Evolutionary conservation across 176 grass and related monocot genomes (phyloP).

Genomic region (Aegilops tauschii): DNA sequence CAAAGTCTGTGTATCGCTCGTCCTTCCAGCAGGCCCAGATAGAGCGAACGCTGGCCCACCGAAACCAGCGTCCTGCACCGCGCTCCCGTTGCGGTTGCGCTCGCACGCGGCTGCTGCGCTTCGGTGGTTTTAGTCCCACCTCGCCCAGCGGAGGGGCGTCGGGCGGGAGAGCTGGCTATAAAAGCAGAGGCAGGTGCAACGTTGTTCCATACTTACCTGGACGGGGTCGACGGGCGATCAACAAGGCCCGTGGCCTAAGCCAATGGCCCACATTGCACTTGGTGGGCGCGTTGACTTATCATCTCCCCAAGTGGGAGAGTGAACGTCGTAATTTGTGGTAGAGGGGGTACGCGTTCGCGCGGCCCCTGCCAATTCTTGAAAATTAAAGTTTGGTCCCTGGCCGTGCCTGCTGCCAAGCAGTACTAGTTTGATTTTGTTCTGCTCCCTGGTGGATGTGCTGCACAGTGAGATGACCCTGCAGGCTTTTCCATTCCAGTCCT

Average conservation of each 20-base stretch:
- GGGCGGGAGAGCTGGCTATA: background rate
- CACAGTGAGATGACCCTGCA: too few species aligned
- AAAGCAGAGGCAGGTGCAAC: background rate
- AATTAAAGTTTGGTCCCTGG: background rate
- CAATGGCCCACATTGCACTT: background rate
- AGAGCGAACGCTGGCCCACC: too few species aligned
- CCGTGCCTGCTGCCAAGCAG: too few species aligned
- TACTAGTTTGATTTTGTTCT: too few species aligned
- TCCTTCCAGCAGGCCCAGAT: too few species aligned
- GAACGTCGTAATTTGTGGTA: background rate
- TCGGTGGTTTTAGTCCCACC: too few species aligned
- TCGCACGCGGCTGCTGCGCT: too few species aligned
- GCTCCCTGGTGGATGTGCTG: fast-evolving
- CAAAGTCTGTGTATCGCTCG: too few species aligned
- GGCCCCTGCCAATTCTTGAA: background rate
- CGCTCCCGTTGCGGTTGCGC: too few species aligned
- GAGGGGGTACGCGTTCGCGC: background rate
- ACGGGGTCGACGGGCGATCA: background rate
- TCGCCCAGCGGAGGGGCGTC: too few species aligned
- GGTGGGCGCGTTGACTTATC: background rate
- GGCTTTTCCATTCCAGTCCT: too few species aligned
- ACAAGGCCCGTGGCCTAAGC: background rate
- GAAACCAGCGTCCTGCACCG: too few species aligned
- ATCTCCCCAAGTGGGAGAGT: background rate
- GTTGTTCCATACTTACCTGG: background rate